phyloP scores from a whole-genome alignment of 768 basidiomycete genomes.

The Mycena polygramma region DNA sequence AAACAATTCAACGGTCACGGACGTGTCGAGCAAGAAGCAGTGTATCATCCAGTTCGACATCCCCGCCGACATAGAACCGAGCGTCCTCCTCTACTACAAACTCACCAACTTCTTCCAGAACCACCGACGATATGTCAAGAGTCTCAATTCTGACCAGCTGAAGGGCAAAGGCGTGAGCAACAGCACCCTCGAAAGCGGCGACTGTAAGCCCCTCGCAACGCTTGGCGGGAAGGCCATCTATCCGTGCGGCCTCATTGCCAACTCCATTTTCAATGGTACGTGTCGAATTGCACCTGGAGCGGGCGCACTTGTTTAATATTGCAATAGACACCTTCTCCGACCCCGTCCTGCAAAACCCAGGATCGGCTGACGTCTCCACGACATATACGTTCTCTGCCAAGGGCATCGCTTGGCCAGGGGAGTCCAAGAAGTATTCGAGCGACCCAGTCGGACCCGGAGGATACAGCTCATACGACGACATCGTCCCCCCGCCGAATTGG shows the following conservation, averaged over 20 bases:
- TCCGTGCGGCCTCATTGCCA: slow-evolving; percentile 97
- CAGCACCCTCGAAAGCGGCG: slow-evolving; percentile 68
- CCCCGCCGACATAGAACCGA: slow-evolving; percentile 77
- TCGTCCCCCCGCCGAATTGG: slow-evolving; percentile 98
- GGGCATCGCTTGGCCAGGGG: slow-evolving; percentile 97
- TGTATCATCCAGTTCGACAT: slow-evolving; percentile 89
- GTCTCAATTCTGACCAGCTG: slow-evolving; percentile 86
- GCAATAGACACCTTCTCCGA: slow-evolving; percentile 81
- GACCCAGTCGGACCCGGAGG: slow-evolving; percentile 61
- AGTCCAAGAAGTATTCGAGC: slow-evolving; percentile 88
- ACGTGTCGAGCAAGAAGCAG: slow-evolving; percentile 59
- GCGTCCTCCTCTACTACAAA: slow-evolving; percentile 96
- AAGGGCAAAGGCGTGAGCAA: slow-evolving; percentile 73
- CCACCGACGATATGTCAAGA: slow-evolving; percentile 97
- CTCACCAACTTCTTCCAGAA: slow-evolving; percentile 98
- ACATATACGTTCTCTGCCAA: slow-evolving; percentile 80
- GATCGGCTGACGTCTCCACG: slow-evolving; percentile 52
- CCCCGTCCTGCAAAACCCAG: slow-evolving; percentile 68
- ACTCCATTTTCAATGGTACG: slow-evolving; percentile 94
- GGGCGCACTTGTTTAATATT: background rate
- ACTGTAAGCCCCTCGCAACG: slow-evolving; percentile 91
- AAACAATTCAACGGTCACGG: slow-evolving; percentile 58
- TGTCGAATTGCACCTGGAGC: slow-evolving; percentile 35
- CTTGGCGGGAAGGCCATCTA: slow-evolving; percentile 75
- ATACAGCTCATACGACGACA: slow-evolving; percentile 70